Base-by-base conservation (phyloP, 768 basidiomycete species). In the Lactifluus piperatus region DNA sequence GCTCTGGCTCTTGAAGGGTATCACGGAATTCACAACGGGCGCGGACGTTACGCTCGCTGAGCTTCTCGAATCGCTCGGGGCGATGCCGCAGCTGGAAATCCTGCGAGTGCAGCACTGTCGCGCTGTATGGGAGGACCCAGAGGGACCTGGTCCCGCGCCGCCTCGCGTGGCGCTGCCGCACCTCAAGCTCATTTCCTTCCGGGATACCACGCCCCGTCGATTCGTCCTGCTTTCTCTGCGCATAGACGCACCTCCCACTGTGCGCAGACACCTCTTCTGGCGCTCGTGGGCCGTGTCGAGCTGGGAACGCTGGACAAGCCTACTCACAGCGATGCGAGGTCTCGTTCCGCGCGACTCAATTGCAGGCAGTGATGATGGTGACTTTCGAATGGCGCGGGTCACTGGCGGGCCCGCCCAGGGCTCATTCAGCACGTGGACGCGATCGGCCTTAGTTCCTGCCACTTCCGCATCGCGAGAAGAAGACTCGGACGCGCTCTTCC, bases 51-150 rank as follows among this genome's bases (percentile, higher is more conserved):
- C 50, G 20, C 29, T 61, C 1, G 18, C 43, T 2, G 54, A 52
- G 13, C 29, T 61, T 11, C 37, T 61, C 36, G 50, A 51, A 1
- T 36, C 36, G 9, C 55, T 61, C 10, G 44, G 30, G 9, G 49
- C 29, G 3, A 61, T 61, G 60, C 60, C 60, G 7, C 54, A 24
- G 20, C 50, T 61, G 11, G 41, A 56, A 24, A n/a, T 51, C 4
- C 44, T 61, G 37, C 55, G 37, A 16, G 55, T 61, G 8, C 49
- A 56, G n/a, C 60, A 61, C 45, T 61, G 54, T 29, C 60, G 60
- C 26, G 60, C 60, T 1, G 50, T 41, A 9, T 61, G 60, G 60
- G 60, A 56, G 7, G 54, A 56, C 0, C 50, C 51, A 5, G 44
- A 46, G 13, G 32, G 26, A 11, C 14, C 32, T 4, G 52, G 26